Conservation (phyloP, 257 asterid species). For the Penstemon davidsonii region DNA sequence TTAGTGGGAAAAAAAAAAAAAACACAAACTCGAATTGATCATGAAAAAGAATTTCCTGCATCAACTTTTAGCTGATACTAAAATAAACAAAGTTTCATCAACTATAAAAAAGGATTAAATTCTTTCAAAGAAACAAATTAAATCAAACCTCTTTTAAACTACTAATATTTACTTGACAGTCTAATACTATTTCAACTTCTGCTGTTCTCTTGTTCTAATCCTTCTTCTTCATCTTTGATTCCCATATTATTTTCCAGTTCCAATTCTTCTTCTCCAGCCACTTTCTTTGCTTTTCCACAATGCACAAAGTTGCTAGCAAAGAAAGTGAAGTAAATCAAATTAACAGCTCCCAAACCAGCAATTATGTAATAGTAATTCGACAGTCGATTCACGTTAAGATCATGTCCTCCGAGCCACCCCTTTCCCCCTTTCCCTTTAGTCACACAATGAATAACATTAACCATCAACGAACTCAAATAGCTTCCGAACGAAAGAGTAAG, state of each 20-base stretch:
- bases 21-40: too few relatives aligned
- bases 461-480: constrained; percentile 57
- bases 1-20: too few relatives aligned
- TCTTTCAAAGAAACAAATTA: too few relatives aligned
- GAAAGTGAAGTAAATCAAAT: constrained; percentile 51
- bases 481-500: constrained; percentile 56
- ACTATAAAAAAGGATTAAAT: too few relatives aligned
- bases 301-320: constrained; percentile 50
- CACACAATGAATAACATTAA: constrained; percentile 40
- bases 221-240: too few relatives aligned
- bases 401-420: constrained; percentile 68
- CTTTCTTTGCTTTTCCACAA: not conserved
- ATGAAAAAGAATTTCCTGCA: too few relatives aligned
- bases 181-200: too few relatives aligned
- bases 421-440: constrained; percentile 35
- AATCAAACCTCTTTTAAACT: too few relatives aligned
- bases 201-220: too few relatives aligned
- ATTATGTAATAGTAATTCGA: constrained; percentile 58
- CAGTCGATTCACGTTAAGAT: constrained; percentile 59
- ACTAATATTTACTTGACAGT: too few relatives aligned
- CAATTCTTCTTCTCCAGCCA: constrained; percentile 15
- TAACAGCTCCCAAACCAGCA: constrained; percentile 44
- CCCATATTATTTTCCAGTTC: not conserved
- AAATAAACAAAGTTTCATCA: too few relatives aligned
- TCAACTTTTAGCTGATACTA: too few relatives aligned